Conservation (phyloP, 768 basidiomycete genomes). For the Dioszegia aurantiaca region DNA sequence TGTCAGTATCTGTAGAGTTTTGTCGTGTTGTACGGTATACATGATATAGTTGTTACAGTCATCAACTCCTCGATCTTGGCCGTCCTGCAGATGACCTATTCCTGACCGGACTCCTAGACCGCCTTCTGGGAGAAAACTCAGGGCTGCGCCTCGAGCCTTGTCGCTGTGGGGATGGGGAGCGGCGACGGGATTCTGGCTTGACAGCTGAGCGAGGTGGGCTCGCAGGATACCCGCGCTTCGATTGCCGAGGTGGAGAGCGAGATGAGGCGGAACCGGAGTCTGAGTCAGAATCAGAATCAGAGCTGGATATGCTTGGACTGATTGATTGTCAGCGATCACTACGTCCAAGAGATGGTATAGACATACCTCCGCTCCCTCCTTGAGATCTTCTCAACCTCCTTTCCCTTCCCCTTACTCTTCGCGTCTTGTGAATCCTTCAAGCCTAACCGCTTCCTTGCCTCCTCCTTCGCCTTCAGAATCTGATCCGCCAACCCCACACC, state of each 20-base stretch:
- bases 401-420: slow-evolving; percentile 11
- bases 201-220: slow-evolving; percentile 7
- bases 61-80: neutral
- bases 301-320: slow-evolving; percentile 16
- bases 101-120: slow-evolving; percentile 3
- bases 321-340: neutral
- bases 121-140: neutral
- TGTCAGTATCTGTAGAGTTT: too few species aligned
- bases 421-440: slow-evolving; percentile 18
- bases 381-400: slow-evolving; percentile 2
- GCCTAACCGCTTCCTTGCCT: slow-evolving; percentile 55
- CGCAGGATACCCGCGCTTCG: slow-evolving; percentile 12
- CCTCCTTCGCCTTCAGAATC: slow-evolving; percentile 79
- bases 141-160: neutral
- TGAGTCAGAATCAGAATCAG: slow-evolving; percentile 27
- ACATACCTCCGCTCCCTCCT: slow-evolving; percentile 14
- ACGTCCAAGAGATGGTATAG: neutral
- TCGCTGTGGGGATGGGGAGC: slow-evolving; percentile 1
- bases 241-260: slow-evolving; percentile 4
- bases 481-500: slow-evolving; percentile 79
- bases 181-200: neutral
- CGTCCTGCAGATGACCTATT: neutral
- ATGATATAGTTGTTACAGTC: too few species aligned
- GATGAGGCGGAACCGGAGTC: slow-evolving; percentile 11
- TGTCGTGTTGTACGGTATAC: too few species aligned